Percentiles rank a stretch among this genome's conserved stretches.
Conservation (phyloP, 441 rosid genomes). For the Cnidoscolus chayamansa region DNA sequence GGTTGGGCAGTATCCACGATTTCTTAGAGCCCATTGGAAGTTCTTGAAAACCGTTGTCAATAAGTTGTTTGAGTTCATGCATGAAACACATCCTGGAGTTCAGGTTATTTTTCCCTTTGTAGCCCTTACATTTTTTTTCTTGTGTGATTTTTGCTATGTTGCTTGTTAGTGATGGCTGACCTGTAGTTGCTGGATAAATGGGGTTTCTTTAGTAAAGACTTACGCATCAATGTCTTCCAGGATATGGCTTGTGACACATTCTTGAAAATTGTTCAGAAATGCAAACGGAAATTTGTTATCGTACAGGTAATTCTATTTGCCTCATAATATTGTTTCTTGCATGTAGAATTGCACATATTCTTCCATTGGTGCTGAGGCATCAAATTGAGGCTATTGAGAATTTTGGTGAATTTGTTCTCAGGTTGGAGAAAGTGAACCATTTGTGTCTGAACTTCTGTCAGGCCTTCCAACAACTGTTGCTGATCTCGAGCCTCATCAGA, state of each 20-base stretch:
- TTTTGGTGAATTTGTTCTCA: slow-evolving; percentile 33
- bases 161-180: too few species aligned
- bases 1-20: slow-evolving; percentile 99
- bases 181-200: not conserved
- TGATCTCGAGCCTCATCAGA: slow-evolving; percentile 99
- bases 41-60: slow-evolving; percentile 98
- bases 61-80: slow-evolving; percentile 99
- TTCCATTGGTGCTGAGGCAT: slow-evolving; percentile 2
- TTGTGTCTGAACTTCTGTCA: slow-evolving; percentile 94
- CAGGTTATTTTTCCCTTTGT: slow-evolving; percentile 51
- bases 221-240: slow-evolving; percentile 40
- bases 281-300: slow-evolving; percentile 97
- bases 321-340: not conserved
- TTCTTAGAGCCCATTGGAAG: slow-evolving; percentile 99
- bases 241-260: slow-evolving; percentile 99
- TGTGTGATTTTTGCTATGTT: too few species aligned
- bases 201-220: not conserved
- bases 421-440: slow-evolving; percentile 99
- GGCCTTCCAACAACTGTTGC: slow-evolving; percentile 90
- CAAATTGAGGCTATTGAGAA: not conserved
- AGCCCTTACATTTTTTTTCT: slow-evolving; percentile 4
- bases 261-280: slow-evolving; percentile 98
- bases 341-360: not conserved
- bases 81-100: slow-evolving; percentile 99
- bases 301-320: slow-evolving; percentile 61